Evolutionary conservation across 2,329 filamentous ascomycete genomes (phyloP), one percentile per base, ranked within the genome.

Genomic region (Magnaporthiopsis rhizophila): DNA sequence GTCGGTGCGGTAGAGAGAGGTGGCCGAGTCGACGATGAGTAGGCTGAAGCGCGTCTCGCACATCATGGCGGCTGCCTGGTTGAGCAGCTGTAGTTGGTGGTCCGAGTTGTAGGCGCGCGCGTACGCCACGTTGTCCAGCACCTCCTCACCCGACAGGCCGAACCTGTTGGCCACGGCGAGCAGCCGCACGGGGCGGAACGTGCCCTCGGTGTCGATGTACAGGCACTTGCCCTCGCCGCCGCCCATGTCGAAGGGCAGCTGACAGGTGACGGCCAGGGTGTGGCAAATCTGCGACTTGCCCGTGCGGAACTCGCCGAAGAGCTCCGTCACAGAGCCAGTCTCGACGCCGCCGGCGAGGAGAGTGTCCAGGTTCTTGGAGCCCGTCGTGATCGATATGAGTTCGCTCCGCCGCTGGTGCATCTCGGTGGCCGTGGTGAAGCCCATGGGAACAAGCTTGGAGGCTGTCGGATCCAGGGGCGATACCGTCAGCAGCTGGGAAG

Each of bases 231-330:
- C 95, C 78, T 99, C 95, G 36, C 96, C 95, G 64, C 95, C 95
- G 63, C 95, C 96, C 94, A 98, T 98, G 73, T 99, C 95, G 74
- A 99, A 98, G 1, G 95, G 95, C 58, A 99, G 77, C 76, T 99
- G 95, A 74, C 96, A 99, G 60, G 95, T 99, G 36, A 99, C 95
- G 0, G 96, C 95, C n/a, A 99, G 83, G 0, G 95, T 99, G 75
- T 99, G 96, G 72, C 95, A 99, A 65, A 99, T 94, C 77, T 99
- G 95, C 80, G 92, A 97, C 79, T 99, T 99, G 76, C 95, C 96
- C 0, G 95, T 99, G 71, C 95, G 86, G 74, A 99, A 99, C 76
- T 99, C 95, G 73, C 95, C 95, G 73, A 99, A 99, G 3, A 99
- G 89, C 77, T 99, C 96, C 0, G 96, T 99, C 64, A 99, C 96